phyloP scores from a whole-genome alignment of 2,329 filamentous ascomycete species.

The Ceratocystis alfenasii region DNA sequence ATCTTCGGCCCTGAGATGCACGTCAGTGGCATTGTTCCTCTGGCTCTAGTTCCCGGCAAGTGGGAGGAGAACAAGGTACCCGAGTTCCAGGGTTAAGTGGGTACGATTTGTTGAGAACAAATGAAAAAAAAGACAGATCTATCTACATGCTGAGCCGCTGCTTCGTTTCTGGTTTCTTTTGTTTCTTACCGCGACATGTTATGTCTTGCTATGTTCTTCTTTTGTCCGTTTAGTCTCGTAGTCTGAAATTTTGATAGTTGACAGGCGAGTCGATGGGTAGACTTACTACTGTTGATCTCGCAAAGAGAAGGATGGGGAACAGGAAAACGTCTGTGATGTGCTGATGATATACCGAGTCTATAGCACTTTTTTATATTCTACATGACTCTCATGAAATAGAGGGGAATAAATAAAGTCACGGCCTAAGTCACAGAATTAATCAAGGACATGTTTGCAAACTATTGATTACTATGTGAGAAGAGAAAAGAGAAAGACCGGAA shows the following conservation, averaged over 20 bases:
- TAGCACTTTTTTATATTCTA: too few relatives aligned
- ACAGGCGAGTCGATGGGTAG: neutral
- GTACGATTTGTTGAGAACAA: slow-evolving; percentile 12
- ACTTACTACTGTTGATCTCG: too few relatives aligned
- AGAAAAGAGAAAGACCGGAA: neutral
- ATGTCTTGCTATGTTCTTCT: slow-evolving; percentile 6
- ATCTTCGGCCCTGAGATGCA: slow-evolving; percentile 74
- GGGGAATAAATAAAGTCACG: too few relatives aligned
- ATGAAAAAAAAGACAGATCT: slow-evolving; percentile 18
- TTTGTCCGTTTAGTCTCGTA: neutral
- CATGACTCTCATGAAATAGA: neutral
- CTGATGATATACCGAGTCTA: neutral
- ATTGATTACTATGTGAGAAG: neutral
- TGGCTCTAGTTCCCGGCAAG: slow-evolving; percentile 62
- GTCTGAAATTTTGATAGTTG: neutral
- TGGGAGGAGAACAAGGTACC: slow-evolving; percentile 49
- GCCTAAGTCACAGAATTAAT: neutral
- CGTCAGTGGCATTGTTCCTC: slow-evolving; percentile 89
- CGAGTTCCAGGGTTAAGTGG: slow-evolving; percentile 47
- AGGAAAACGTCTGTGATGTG: neutral
- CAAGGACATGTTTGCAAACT: slow-evolving; percentile 3
- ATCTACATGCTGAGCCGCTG: slow-evolving; percentile 6
- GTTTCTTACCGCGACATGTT: neutral
- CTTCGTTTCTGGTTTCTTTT: slow-evolving; percentile 10
- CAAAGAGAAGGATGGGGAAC: too few relatives aligned